Conservation (phyloP, 1,284 basidiomycete species). For the Melanopsichium pennsylvanicum region DNA sequence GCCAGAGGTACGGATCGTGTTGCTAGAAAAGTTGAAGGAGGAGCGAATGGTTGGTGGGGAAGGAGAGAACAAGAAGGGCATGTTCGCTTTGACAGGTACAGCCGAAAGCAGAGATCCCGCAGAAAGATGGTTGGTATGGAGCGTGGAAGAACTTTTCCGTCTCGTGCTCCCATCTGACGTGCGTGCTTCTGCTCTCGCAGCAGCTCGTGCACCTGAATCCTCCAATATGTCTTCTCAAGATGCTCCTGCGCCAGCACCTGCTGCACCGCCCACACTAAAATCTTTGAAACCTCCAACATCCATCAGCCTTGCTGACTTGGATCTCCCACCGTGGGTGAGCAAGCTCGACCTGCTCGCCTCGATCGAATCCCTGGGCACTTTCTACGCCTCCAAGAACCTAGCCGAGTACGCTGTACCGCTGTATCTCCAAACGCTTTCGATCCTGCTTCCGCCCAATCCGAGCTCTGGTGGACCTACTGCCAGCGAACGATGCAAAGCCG, state of each 20-base stretch:
- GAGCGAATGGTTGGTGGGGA: not conserved
- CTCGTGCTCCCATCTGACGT: conserved; percentile 38
- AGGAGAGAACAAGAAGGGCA: conserved; percentile 11
- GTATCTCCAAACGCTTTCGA: conserved; percentile 63
- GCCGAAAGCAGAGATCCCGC: conserved; percentile 40
- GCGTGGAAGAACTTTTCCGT: conserved; percentile 62
- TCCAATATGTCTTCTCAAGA: not conserved
- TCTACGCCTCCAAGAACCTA: conserved; percentile 59
- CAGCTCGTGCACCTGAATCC: conserved; percentile 8
- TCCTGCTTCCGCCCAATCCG: conserved; percentile 54
- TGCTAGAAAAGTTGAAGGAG: conserved; percentile 12
- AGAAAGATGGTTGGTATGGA: conserved; percentile 64
- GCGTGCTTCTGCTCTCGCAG: conserved; percentile 27
- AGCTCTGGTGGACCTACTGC: conserved; percentile 35
- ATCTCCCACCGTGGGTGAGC: conserved; percentile 63
- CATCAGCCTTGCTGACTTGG: conserved; percentile 57
- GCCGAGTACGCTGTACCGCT: conserved; percentile 65
- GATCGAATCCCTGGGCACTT: conserved; percentile 64
- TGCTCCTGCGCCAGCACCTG: too few species aligned
- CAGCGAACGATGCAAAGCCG: conserved; percentile 61
- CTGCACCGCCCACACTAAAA: not conserved
- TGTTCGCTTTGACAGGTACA: conserved; percentile 30
- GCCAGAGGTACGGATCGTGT: conserved; percentile 28
- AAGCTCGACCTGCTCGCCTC: conserved; percentile 59
- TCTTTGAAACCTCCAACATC: conserved; percentile 20